Evolutionary conservation across 805 yeast species (phyloP).

Genomic region (Kluyveromyces siamensis): DNA sequence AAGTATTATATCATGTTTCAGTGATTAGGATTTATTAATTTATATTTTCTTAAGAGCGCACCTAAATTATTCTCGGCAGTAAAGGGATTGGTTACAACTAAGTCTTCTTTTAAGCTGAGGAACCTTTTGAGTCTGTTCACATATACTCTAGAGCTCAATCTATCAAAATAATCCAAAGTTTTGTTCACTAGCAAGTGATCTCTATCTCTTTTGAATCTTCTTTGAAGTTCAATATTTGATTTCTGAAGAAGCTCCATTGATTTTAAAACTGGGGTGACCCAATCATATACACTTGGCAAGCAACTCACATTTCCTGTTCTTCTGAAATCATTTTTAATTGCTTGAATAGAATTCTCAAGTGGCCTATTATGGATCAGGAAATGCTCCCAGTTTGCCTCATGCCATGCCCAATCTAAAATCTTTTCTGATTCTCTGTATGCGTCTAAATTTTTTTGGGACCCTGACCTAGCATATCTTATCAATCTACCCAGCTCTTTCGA

Average conservation of each 20-base stretch:
- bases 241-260: constrained; percentile 7
- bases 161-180: constrained; percentile 10
- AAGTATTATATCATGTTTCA: neutral
- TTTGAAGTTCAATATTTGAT: constrained; percentile 6
- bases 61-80: constrained; percentile 10
- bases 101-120: constrained; percentile 6
- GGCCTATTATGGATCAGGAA: constrained; percentile 3
- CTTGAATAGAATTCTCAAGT: neutral
- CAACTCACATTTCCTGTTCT: neutral
- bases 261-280: constrained; percentile 22
- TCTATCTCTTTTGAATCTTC: constrained; percentile 13
- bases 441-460: constrained; percentile 17
- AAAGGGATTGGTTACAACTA: constrained; percentile 17
- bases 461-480: constrained; percentile 14
- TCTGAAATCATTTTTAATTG: neutral
- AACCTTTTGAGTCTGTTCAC: constrained; percentile 14
- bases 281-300: constrained; percentile 8
- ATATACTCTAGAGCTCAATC: constrained; percentile 17
- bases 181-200: constrained; percentile 9
- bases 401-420: constrained; percentile 17
- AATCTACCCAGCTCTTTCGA: constrained; percentile 16
- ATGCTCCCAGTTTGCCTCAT: constrained; percentile 28
- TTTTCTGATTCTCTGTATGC: constrained; percentile 8
- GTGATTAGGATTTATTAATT: constrained; percentile 6
- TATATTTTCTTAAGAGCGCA: constrained; percentile 10